Percentiles rank a stretch among this genome's conserved stretches.
These are phyloP conservation scores for Amanita brunnescens DNA, from an alignment of 768 basidiomycete genomes.

Conservation along the genomic window DNA sequence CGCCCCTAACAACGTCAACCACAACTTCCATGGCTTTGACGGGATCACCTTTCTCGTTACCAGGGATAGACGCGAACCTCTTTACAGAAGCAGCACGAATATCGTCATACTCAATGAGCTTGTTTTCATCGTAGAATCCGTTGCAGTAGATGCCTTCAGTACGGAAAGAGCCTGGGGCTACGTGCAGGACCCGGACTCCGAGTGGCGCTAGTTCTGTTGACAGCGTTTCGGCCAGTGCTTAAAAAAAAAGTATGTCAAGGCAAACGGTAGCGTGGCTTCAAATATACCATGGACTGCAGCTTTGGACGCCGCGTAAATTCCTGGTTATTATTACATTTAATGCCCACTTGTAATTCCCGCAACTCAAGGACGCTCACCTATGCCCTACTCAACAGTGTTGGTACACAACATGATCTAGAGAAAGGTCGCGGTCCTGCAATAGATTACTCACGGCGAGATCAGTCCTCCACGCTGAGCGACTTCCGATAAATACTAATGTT, in stretches of 20 bases:
- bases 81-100: slow-evolving; percentile 24
- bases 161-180: slow-evolving; percentile 35
- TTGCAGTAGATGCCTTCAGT: too few species aligned
- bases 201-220: slow-evolving; percentile 44
- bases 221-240: too few species aligned
- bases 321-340: slow-evolving; percentile 5
- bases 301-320: slow-evolving; percentile 44
- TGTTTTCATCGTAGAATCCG: slow-evolving; percentile 24
- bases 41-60: slow-evolving; percentile 47
- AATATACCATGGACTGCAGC: slow-evolving; percentile 47
- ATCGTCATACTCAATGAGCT: slow-evolving; percentile 42
- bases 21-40: slow-evolving; percentile 45
- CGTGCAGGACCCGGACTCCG: slow-evolving; percentile 46
- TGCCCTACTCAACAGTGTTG: neutral
- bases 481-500: slow-evolving; percentile 44
- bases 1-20: slow-evolving; percentile 40
- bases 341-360: too few species aligned
- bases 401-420: neutral
- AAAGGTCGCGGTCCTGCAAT: too few species aligned
- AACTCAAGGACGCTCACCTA: too few species aligned
- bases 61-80: slow-evolving; percentile 27
- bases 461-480: slow-evolving; percentile 43
- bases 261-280: too few species aligned
- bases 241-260: neutral
- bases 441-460: slow-evolving; percentile 30